phyloP scores from a whole-genome alignment of 345 rosid genomes.

The Bruguiera parviflora region DNA sequence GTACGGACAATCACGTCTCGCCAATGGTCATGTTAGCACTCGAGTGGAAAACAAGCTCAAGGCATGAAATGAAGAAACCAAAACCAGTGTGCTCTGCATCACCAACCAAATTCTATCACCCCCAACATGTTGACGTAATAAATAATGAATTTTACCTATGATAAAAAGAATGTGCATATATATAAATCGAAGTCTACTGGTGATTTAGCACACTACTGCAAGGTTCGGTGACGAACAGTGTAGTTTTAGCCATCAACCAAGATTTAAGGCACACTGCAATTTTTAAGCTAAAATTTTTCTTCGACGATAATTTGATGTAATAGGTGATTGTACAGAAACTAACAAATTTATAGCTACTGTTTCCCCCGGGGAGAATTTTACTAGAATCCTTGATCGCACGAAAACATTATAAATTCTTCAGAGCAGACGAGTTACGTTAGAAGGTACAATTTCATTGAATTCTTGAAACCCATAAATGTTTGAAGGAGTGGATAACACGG shows the following conservation, averaged over 20 bases:
- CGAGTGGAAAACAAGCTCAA: too few relatives aligned
- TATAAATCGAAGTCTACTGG: not conserved
- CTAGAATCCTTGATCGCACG: slow-evolving; percentile 26
- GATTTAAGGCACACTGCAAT: too few relatives aligned
- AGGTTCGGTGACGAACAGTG: too few relatives aligned
- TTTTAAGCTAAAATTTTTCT: not conserved
- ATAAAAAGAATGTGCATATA: too few relatives aligned
- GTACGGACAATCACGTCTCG: too few relatives aligned
- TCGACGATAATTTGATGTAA: slow-evolving; percentile 8
- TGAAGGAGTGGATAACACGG: not conserved
- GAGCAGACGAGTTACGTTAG: slow-evolving; percentile 10
- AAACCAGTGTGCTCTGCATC: too few relatives aligned
- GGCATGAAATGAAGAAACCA: too few relatives aligned
- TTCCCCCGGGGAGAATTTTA: slow-evolving; percentile 13
- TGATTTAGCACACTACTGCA: not conserved
- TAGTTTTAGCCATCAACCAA: too few relatives aligned
- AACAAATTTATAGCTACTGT: slow-evolving; percentile 17
- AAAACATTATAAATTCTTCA: slow-evolving; percentile 10
- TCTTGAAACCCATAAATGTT: slow-evolving; percentile 4
- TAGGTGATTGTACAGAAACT: slow-evolving; percentile 20
- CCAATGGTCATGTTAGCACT: too few relatives aligned
- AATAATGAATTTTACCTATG: too few relatives aligned
- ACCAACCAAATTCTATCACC: too few relatives aligned
- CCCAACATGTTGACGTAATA: too few relatives aligned
- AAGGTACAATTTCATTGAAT: slow-evolving; percentile 21